Evolutionary conservation across 306 rosid genomes (phyloP), one percentile per base, ranked within the genome.

Genomic region (Vicia villosa): DNA sequence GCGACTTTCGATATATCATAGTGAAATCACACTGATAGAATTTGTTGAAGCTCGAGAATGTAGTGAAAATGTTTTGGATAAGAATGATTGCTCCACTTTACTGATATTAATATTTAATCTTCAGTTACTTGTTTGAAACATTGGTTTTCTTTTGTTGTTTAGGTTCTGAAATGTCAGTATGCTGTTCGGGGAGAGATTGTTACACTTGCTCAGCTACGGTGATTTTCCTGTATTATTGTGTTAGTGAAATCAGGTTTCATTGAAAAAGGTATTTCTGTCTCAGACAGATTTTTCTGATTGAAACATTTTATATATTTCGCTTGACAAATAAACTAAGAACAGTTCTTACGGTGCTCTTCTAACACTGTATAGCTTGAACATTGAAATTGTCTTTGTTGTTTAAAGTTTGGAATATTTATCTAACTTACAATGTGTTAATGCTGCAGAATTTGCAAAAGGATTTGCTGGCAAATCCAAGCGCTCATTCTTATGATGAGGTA

Each of bases 141-240:
- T 1, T 22, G 24, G 2, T 22, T n/a, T 59, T 68, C 13, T 59
- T 68, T 36, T 55, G 15, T 15, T 77, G 38, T 56, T n/a, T 77
- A 94, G 99, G 92, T 94, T 84, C 72, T 91, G 82, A 77, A 85
- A 62, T 88, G 97, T 70, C 92, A 94, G 85, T 94, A 94, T 80
- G 97, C 97, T 75, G 97, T 94, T 54, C 89, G 97, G 69, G 99
- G 97, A 68, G 97, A 91, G 73, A 80, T 94, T 50, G 99, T 91
- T 66, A 84, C 94, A 56, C 81, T 94, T 81, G 97, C 99, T 0
- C 96, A 89, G 95, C 97, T 91, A 87, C 24, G 28, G 15, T 43
- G 71, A 42, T 61, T 55, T 72, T 49, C 20, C 47, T 68, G 60
- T 63, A 52, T 22, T 45, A 14, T 30, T 5, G 36, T 30, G 6